A percentile compares a stretch with the other conserved stretches of the same genome.
phyloP scores from a whole-genome alignment of 2,329 filamentous ascomycete genomes.

The Aspergillus pseudotamarii region DNA sequence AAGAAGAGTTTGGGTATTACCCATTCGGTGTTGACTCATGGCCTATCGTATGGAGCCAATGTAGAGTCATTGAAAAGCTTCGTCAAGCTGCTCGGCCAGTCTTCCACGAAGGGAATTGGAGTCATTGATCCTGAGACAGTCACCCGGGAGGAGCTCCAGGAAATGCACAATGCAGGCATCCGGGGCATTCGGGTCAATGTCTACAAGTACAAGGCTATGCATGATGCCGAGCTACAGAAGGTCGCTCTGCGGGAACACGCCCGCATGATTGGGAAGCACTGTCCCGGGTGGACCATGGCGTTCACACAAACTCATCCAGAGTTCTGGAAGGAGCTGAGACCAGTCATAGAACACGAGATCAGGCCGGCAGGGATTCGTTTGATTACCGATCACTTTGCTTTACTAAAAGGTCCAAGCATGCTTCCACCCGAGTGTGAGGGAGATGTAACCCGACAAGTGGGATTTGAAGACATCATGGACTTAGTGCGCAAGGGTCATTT shows the following conservation, averaged over 20 bases:
- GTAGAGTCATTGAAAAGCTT: conserved; percentile 38
- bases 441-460: conserved; percentile 32
- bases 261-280: conserved; percentile 20
- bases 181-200: conserved; percentile 42
- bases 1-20: conserved; percentile 32
- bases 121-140: conserved; percentile 34
- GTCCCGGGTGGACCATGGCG: conserved; percentile 33
- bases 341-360: conserved; percentile 26
- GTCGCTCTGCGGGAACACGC: conserved; percentile 33
- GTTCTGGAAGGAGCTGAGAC: conserved; percentile 29
- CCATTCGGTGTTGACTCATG: conserved; percentile 41
- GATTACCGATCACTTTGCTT: conserved; percentile 43
- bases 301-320: conserved; percentile 37
- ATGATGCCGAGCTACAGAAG: conserved; percentile 40
- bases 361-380: conserved; percentile 24
- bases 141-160: conserved; percentile 23
- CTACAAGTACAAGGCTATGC: conserved; percentile 41
- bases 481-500: conserved; percentile 35
- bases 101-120: conserved; percentile 31
- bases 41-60: conserved; percentile 42
- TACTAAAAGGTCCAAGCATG: conserved; percentile 41
- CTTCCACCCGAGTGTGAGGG: conserved; percentile 22
- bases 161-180: conserved; percentile 33
- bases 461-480: conserved; percentile 33
- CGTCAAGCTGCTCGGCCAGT: conserved; percentile 28